phyloP scores from a whole-genome alignment of 139 green algal genomes.

The Picochlorum sp. region DNA sequence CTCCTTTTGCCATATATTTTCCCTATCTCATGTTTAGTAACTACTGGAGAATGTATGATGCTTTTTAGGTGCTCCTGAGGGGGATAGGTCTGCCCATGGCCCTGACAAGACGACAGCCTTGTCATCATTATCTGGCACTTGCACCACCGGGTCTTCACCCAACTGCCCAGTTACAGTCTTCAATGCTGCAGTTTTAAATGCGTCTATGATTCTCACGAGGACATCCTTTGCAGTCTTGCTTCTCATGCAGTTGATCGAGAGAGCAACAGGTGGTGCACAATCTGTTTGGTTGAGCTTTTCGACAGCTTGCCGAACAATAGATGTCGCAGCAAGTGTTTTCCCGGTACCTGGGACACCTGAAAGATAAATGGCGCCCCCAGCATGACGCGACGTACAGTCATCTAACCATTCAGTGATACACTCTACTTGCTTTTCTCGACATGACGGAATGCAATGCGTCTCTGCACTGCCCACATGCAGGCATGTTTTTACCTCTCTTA shows the following conservation, averaged over 20 bases:
- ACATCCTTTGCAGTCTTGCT: slow-evolving; percentile 24
- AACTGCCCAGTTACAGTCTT: neutral
- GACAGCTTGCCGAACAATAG: neutral
- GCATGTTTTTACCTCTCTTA: slow-evolving; percentile 13
- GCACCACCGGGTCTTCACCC: slow-evolving; percentile 6
- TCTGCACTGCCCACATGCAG: slow-evolving; percentile 18
- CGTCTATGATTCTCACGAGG: slow-evolving; percentile 12
- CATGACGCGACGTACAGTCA: neutral
- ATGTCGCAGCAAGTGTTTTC: slow-evolving; percentile 39
- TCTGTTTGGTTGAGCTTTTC: neutral
- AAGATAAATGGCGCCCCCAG: slow-evolving; percentile 35
- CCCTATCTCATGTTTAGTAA: neutral
- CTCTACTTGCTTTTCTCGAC: slow-evolving; percentile 28
- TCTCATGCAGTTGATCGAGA: slow-evolving; percentile 56
- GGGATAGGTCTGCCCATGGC: neutral
- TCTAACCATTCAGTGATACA: slow-evolving; percentile 17
- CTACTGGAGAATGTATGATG: neutral
- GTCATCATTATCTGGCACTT: slow-evolving; percentile 1
- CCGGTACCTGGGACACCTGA: slow-evolving; percentile 43
- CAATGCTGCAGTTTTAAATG: neutral
- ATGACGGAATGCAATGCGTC: slow-evolving; percentile 8
- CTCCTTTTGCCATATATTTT: neutral
- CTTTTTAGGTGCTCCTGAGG: neutral
- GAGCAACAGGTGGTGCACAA: slow-evolving; percentile 22
- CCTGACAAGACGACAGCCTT: neutral